Percentiles rank a stretch among this genome's conserved stretches.
These are phyloP conservation scores for Santalum album DNA, from an alignment of 164 flowering plant species.

Conservation along the genomic window DNA sequence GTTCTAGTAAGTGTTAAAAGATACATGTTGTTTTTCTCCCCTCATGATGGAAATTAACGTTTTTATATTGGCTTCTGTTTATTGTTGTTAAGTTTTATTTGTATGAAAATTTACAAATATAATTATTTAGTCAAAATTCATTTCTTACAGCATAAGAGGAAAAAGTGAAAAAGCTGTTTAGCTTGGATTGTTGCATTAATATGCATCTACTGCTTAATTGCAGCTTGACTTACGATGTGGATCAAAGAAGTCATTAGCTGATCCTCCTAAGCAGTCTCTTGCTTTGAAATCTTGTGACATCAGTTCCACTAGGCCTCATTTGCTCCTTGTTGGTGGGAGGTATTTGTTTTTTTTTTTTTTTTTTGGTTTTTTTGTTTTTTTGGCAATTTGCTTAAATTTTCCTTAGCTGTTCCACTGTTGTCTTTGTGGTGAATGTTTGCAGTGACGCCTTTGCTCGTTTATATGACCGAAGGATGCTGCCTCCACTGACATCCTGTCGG, in stretches of 20 bases:
- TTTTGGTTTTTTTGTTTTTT: background rate
- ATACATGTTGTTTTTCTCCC: background rate
- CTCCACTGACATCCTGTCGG: constrained; percentile 65
- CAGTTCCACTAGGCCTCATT: constrained; percentile 84
- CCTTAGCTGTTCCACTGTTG: background rate
- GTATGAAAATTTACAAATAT: no score
- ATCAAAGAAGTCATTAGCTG: constrained; percentile 76
- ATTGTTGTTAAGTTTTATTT: no score
- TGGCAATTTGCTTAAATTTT: background rate
- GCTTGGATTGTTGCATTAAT: no score
- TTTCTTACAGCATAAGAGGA: no score
- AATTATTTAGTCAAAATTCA: no score
- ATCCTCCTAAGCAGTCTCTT: constrained; percentile 72
- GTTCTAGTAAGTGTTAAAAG: constrained; percentile 44
- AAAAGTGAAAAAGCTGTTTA: no score
- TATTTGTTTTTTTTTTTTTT: constrained; percentile 16
- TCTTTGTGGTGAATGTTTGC: constrained; percentile 19
- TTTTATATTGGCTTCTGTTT: no score
- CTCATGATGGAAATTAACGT: background rate
- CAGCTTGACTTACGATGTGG: constrained; percentile 94
- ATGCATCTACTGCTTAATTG: constrained; percentile 16
- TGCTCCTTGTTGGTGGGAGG: constrained; percentile 97
- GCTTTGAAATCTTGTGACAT: constrained; percentile 86
- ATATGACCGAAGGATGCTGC: constrained; percentile 98
- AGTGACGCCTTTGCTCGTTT: constrained; percentile 97